Evolutionary conservation across 2,329 filamentous ascomycete genomes (phyloP), one percentile per base, ranked within the genome.

Genomic region (Colletotrichum salicis): DNA sequence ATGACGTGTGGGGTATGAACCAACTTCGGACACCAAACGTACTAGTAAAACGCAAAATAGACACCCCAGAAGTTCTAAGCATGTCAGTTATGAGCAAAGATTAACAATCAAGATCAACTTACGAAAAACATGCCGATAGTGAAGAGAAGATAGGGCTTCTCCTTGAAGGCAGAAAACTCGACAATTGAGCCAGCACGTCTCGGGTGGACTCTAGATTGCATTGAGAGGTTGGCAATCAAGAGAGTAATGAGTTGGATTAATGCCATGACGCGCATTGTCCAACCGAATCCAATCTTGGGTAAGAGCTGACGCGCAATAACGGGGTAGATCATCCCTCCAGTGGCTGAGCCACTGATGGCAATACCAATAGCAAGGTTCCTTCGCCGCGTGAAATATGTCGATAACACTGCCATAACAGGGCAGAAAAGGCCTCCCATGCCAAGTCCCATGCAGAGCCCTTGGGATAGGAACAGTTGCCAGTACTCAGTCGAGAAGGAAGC

Each of bases 301-400:
- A 87, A 79, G 29, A 88, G 76, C 0, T 77, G 82, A n/a, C 56
- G 58, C 7, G 62, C 12, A 35, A 68, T 57, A 37, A 27, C 27
- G 0, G 88, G 87, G 67, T 88, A 89, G 3, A 90, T 79, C 6
- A 89, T 81, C 3, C 87, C 87, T 1, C 87, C 87, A 5, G 88
- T 80, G 4, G 86, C 87, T 57, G 86, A 87, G 2, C 90, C 90
- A 1, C 86, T 85, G 1, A 89, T 88, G 3, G 87, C 86, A 2
- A 91, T 76, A 1, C 90, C 90, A 52, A 91, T 86, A 5, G 88
- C 89, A 2, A 92, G 79, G 1, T 85, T 86, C 67, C 87, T 84
- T 65, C 84, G 85, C 55, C 82, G 83, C 41, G 83, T 83, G 77
- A 92, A 92, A 73, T 91, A 92, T 24, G 89, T 87, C 0, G 89